Conservation (phyloP, 2,329 filamentous ascomycete species). For the Venturiaceae sp. region DNA sequence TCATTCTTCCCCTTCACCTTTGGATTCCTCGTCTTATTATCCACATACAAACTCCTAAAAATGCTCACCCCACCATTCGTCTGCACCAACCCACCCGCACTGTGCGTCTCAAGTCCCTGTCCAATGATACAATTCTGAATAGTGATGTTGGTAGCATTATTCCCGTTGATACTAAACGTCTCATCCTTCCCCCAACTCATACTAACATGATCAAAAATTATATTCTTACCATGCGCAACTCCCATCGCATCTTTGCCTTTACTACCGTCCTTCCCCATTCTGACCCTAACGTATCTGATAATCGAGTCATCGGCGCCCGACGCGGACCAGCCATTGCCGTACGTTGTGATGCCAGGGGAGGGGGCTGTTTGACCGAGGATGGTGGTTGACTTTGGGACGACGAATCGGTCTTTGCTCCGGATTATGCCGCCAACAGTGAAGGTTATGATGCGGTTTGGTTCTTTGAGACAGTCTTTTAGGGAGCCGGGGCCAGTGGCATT, state of each 20-base stretch:
- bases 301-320: conserved; percentile 44
- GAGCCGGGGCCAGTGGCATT: conserved; percentile 39
- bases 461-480: conserved; percentile 40
- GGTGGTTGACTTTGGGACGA: conserved; percentile 38
- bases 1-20: conserved; percentile 49
- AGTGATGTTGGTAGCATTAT: conserved; percentile 35
- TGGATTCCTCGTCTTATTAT: conserved; percentile 48
- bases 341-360: conserved; percentile 34
- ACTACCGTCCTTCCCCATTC: conserved; percentile 42
- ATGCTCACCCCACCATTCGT: conserved; percentile 40
- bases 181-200: conserved; percentile 48
- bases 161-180: conserved; percentile 42
- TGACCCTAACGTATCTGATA: conserved; percentile 45
- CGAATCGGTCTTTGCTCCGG: conserved; percentile 35
- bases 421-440: conserved; percentile 43
- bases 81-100: conserved; percentile 42
- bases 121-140: conserved; percentile 45
- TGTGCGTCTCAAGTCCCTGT: conserved; percentile 44
- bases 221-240: conserved; percentile 42
- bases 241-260: conserved; percentile 44
- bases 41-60: conserved; percentile 47
- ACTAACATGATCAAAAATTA: conserved; percentile 48
- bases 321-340: conserved; percentile 45
- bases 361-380: conserved; percentile 43
- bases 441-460: conserved; percentile 38